phyloP scores from a whole-genome alignment of 2,329 filamentous ascomycete genomes.

The Cladophialophora yegresii region DNA sequence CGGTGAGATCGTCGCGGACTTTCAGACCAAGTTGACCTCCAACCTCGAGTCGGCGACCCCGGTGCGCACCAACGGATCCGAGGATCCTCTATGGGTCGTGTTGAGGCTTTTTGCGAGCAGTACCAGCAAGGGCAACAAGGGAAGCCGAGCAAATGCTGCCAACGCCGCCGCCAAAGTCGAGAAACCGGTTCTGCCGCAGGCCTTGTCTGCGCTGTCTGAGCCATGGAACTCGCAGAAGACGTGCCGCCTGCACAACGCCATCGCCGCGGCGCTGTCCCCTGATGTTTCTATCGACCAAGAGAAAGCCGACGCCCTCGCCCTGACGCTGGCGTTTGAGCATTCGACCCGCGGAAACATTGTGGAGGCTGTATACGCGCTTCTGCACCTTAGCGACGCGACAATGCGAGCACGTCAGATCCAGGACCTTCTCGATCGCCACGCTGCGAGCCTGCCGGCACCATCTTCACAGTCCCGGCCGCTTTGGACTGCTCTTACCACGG shows the following conservation, averaged over 20 bases:
- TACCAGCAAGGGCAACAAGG: slow-evolving; percentile 39
- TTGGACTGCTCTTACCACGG: slow-evolving; percentile 63
- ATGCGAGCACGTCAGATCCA: slow-evolving; percentile 69
- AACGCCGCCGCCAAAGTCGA: slow-evolving; percentile 38
- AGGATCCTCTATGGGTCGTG: slow-evolving; percentile 77
- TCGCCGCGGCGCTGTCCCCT: slow-evolving; percentile 51
- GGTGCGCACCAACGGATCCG: slow-evolving; percentile 57
- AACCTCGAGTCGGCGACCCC: slow-evolving; percentile 70
- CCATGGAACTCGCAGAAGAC: slow-evolving; percentile 73
- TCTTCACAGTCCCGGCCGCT: slow-evolving; percentile 40
- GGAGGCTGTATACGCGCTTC: slow-evolving; percentile 72
- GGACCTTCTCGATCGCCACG: slow-evolving; percentile 73
- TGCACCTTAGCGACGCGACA: slow-evolving; percentile 67
- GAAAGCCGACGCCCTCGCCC: slow-evolving; percentile 66
- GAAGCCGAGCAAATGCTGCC: neutral
- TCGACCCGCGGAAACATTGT: slow-evolving; percentile 64
- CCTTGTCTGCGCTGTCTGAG: slow-evolving; percentile 74
- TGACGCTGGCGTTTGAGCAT: slow-evolving; percentile 60
- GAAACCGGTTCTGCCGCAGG: slow-evolving; percentile 61
- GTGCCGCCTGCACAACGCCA: slow-evolving; percentile 83
- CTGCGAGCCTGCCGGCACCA: slow-evolving; percentile 62
- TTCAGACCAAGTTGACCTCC: slow-evolving; percentile 70
- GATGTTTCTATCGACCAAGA: slow-evolving; percentile 56
- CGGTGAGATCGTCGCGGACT: slow-evolving; percentile 70
- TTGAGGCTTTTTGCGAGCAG: slow-evolving; percentile 72